Evolutionary conservation across 805 yeast genomes (phyloP).

Genomic region (Starmerella vaccinii): DNA sequence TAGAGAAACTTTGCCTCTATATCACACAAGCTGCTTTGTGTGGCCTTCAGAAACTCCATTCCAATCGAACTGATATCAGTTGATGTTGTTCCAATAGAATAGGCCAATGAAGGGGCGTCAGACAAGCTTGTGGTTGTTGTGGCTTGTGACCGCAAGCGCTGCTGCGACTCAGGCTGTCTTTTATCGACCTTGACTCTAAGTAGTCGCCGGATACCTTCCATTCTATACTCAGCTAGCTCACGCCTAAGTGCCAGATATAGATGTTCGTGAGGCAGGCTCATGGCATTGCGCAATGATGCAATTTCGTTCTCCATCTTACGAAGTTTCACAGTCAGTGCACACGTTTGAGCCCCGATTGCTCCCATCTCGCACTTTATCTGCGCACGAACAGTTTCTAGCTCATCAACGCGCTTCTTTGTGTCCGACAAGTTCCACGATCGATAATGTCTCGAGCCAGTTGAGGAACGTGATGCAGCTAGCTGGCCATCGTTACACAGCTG

Average conservation of each 20-base stretch:
- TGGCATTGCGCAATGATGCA: conserved; percentile 8
- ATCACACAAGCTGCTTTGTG: conserved; percentile 1
- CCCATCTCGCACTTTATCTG: conserved; percentile 10
- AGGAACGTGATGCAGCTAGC: background rate
- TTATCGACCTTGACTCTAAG: background rate
- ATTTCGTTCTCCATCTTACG: conserved; percentile 6
- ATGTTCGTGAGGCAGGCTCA: conserved; percentile 10
- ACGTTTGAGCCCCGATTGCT: conserved; percentile 11
- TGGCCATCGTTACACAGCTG: background rate
- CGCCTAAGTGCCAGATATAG: conserved; percentile 6
- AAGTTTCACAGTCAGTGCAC: conserved; percentile 12
- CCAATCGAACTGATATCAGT: conserved; percentile 1
- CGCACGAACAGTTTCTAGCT: conserved; percentile 2
- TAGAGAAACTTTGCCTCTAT: background rate
- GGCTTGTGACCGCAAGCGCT: background rate
- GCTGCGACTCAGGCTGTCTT: background rate
- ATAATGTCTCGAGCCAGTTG: background rate
- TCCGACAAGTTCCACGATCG: conserved; percentile 13
- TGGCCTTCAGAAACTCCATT: background rate
- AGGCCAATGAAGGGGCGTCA: background rate
- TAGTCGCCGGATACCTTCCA: background rate
- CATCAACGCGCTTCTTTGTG: background rate
- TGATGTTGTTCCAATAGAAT: background rate
- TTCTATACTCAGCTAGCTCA: background rate
- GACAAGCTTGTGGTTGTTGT: background rate